Base-by-base conservation (phyloP, 768 basidiomycete genomes). In the Suillus placidus region DNA sequence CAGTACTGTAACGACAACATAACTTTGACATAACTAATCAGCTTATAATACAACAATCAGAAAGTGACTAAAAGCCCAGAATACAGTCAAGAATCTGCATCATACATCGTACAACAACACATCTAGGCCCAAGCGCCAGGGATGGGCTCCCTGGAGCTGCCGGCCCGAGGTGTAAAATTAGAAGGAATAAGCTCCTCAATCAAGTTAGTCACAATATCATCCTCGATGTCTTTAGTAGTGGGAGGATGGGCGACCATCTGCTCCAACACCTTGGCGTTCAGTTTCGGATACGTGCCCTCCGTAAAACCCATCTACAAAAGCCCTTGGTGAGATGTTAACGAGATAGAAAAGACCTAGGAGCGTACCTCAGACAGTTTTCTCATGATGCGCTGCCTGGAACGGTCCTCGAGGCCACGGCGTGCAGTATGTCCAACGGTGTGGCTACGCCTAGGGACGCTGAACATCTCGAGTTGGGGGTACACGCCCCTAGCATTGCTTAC, bases 301-400 rank as follows among this genome's bases (percentile, higher is more conserved):
- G 85, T 87, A 69, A 92, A 91, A n/a, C 90, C 90, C 90, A 92
- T 91, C 90, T 92, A 60, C 6, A 69, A 54, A 16, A 61, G 8
- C 23, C 70, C 34, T 65, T 26, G 56, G 62, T 71, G 23, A 72
- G 70, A 45, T 35, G 4, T 42, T 47, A 7, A 54, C 58, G 32
- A 35, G 64, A 49, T 13, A 52, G 43, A 64, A 61, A 12, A 38
- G 58, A 43, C 52, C 38, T 12, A 83, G 87, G 60, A 74, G 92
- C 90, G 72, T 42, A 60, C 58, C 40, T 90, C 91, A 62, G 84
- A 83, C 18, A 93, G 79, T 69, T 86, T 84, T 70, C 75, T 84
- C 64, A 80, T 82, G 68, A 91, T 86, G 55, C 87, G 81, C 60
- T 80, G 76, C 10, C 83, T 68, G 32, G 84, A 78, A 49, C 63